These are phyloP conservation scores for Boletus holoroseus DNA, from an alignment of 1,284 basidiomycete genomes.

Conservation along the genomic window DNA sequence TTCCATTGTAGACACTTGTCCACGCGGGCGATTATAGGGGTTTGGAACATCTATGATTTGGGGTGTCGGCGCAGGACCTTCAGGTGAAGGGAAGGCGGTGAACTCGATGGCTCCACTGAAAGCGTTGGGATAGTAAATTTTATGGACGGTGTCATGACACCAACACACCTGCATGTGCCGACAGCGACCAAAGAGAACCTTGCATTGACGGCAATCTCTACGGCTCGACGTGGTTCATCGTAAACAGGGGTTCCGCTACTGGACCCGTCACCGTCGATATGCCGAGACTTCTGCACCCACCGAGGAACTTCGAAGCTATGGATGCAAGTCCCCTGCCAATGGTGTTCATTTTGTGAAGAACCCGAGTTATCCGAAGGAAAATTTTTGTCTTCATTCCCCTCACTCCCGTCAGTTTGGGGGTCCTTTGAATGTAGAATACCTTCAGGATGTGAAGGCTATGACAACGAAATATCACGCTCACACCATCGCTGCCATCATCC, in stretches of 20 bases:
- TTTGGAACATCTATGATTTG: slow-evolving; percentile 54
- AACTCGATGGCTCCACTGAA: slow-evolving; percentile 58
- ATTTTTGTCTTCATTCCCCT: slow-evolving; percentile 7
- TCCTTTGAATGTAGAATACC: slow-evolving; percentile 11
- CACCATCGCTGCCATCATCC: slow-evolving; percentile 11
- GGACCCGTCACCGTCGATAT: slow-evolving; percentile 41
- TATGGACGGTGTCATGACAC: background rate
- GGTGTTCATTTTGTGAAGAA: slow-evolving; percentile 27
- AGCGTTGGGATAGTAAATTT: slow-evolving; percentile 2
- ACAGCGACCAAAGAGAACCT: slow-evolving; percentile 84
- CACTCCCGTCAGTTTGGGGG: background rate
- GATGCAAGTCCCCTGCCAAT: slow-evolving; percentile 65
- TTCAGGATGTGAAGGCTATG: slow-evolving; percentile 2
- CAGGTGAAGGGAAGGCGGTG: slow-evolving; percentile 59
- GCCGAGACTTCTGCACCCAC: slow-evolving; percentile 69
- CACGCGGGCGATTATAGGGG: slow-evolving; percentile 55
- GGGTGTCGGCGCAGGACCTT: slow-evolving; percentile 47
- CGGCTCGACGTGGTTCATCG: slow-evolving; percentile 60
- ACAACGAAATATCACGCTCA: slow-evolving; percentile 12
- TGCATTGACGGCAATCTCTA: slow-evolving; percentile 68
- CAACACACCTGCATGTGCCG: slow-evolving; percentile 62
- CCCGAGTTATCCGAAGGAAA: slow-evolving; percentile 8
- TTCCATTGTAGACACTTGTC: slow-evolving; percentile 71
- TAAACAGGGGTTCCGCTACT: slow-evolving; percentile 40
- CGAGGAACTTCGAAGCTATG: slow-evolving; percentile 63